These are phyloP conservation scores for Cladophialophora chaetospira DNA, from an alignment of 2,329 filamentous ascomycete species.

Conservation along the genomic window DNA sequence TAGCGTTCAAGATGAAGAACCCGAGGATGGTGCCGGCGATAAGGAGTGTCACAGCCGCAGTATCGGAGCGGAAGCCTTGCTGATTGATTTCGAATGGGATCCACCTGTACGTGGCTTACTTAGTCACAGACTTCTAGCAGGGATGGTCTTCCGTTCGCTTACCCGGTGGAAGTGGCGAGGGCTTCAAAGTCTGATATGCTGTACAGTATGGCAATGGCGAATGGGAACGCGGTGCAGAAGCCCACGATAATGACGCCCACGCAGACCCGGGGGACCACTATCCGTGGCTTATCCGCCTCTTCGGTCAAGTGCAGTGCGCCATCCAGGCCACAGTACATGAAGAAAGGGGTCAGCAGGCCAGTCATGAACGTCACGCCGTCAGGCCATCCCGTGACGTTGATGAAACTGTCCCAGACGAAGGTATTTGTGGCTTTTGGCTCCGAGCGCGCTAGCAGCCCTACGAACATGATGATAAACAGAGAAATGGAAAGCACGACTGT, in stretches of 20 bases:
- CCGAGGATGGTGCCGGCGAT: background rate
- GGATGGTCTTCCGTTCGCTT: background rate
- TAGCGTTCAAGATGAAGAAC: conserved; percentile 7
- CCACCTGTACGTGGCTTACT: background rate
- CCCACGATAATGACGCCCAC: conserved; percentile 39
- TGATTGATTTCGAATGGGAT: conserved; percentile 26
- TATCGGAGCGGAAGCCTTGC: conserved; percentile 22
- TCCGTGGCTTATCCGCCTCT: conserved; percentile 38
- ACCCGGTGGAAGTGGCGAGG: conserved; percentile 5
- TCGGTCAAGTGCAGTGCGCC: conserved; percentile 44
- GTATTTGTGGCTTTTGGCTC: conserved; percentile 4
- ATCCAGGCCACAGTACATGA: conserved; percentile 43
- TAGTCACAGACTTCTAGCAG: background rate
- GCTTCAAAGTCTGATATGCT: conserved; percentile 26
- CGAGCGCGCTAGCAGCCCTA: conserved; percentile 35
- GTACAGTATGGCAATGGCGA: conserved; percentile 22
- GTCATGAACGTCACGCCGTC: conserved; percentile 40
- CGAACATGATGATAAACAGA: conserved; percentile 32
- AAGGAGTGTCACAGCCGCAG: conserved; percentile 24
- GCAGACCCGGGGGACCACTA: conserved; percentile 39
- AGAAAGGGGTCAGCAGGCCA: conserved; percentile 42
- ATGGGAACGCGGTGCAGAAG: conserved; percentile 36
- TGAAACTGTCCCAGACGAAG: conserved; percentile 25
- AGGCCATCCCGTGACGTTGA: conserved; percentile 23
- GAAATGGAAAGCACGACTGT: conserved; percentile 26